Evolutionary conservation across 2,329 filamentous ascomycete genomes (phyloP).

Genomic region (Aciculosporium take): DNA sequence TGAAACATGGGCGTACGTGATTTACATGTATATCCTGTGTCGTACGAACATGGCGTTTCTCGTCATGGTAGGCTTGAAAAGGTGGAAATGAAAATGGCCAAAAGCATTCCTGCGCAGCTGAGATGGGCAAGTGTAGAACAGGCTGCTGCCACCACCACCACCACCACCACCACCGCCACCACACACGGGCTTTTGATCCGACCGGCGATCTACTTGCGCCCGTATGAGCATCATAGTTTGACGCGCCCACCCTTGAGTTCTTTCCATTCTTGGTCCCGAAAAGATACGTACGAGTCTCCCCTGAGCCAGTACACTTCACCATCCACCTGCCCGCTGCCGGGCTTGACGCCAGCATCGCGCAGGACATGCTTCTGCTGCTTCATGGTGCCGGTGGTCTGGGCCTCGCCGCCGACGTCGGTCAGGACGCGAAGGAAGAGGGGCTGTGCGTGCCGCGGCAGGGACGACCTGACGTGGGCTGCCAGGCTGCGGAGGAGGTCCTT

Average conservation of each 20-base stretch:
- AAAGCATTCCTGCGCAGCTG: too few relatives aligned
- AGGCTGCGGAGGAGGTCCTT: conserved; percentile 40
- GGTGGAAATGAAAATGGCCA: too few relatives aligned
- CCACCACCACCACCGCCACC: too few relatives aligned
- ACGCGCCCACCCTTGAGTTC: conserved; percentile 51
- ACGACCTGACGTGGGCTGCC: conserved; percentile 39
- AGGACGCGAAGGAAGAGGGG: conserved; percentile 65
- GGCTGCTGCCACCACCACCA: too few relatives aligned
- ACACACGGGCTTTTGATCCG: background rate
- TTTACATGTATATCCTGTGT: too few relatives aligned
- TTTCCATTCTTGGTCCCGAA: conserved; percentile 54
- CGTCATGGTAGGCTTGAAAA: too few relatives aligned
- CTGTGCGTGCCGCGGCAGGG: conserved; percentile 58
- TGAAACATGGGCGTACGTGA: too few relatives aligned
- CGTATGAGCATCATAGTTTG: conserved; percentile 39
- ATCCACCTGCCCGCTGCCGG: conserved; percentile 17
- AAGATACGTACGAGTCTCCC: conserved; percentile 51
- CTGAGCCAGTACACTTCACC: conserved; percentile 53
- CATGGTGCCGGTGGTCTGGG: conserved; percentile 66
- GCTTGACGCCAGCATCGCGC: conserved; percentile 60
- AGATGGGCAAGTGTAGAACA: too few relatives aligned
- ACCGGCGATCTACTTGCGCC: background rate
- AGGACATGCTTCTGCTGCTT: conserved; percentile 75
- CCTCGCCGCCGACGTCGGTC: conserved; percentile 34
- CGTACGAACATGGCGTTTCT: too few relatives aligned